phyloP scores from a whole-genome alignment of 176 grass and related monocot genomes.

The Oryza coarctata region DNA sequence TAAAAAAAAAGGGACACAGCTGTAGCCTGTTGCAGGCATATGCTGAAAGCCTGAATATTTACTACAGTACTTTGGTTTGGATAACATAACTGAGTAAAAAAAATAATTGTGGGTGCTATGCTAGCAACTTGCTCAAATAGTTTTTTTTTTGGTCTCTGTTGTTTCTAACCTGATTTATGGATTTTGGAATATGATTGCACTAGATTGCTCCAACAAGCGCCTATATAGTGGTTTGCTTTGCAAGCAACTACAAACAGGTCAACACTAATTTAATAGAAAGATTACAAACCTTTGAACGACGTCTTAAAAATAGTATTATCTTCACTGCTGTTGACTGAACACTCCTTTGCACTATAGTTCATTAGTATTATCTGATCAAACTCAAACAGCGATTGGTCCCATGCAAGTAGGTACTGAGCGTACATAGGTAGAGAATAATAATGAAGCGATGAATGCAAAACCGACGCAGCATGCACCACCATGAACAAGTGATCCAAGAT shows the following conservation, averaged over 20 bases:
- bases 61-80: neutral
- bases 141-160: neutral
- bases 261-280: neutral
- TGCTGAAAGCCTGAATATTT: too few species aligned
- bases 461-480: neutral
- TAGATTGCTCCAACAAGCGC: neutral
- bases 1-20: too few species aligned
- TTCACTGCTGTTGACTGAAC: neutral
- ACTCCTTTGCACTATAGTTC: neutral
- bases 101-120: neutral
- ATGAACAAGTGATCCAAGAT: neutral
- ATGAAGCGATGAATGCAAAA: neutral
- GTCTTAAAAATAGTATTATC: neutral
- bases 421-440: neutral
- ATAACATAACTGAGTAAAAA: neutral
- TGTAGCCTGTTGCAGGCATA: too few species aligned
- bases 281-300: neutral
- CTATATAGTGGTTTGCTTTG: neutral
- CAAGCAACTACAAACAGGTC: neutral
- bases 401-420: neutral
- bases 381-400: neutral
- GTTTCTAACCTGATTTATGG: neutral
- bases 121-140: neutral
- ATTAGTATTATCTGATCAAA: neutral
- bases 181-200: neutral